Percentiles rank a stretch among this genome's conserved stretches.
phyloP scores from a whole-genome alignment of 345 rosid species.

The Eucalyptus fibrosa region DNA sequence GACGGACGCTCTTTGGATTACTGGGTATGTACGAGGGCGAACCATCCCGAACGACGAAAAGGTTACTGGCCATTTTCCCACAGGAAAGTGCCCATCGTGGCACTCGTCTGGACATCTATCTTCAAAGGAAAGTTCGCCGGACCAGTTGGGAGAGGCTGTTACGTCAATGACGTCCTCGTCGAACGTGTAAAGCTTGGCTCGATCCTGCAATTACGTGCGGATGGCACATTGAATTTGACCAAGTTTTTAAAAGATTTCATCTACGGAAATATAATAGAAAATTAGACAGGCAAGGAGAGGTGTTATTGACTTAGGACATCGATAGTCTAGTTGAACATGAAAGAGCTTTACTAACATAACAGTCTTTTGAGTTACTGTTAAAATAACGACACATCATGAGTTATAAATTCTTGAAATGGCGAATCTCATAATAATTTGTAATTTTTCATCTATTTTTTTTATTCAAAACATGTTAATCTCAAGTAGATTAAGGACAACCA shows the following conservation, averaged over 20 bases:
- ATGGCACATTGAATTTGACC: too few species aligned
- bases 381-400: fast-evolving
- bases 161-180: neutral
- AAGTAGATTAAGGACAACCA: neutral
- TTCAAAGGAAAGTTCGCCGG: neutral
- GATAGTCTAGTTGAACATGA: too few species aligned
- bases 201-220: neutral
- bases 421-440: too few species aligned
- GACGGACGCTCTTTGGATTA: neutral
- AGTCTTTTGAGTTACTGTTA: fast-evolving
- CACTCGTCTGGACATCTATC: neutral
- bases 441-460: too few species aligned
- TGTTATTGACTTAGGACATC: too few species aligned
- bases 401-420: fast-evolving
- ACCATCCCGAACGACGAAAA: neutral
- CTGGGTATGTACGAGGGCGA: neutral
- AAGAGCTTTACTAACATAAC: fast-evolving
- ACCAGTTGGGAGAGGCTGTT: neutral
- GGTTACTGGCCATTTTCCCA: neutral
- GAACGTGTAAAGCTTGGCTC: neutral
- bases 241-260: too few species aligned
- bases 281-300: too few species aligned
- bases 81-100: neutral
- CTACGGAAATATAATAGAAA: too few species aligned
- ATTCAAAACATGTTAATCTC: neutral